phyloP scores from a whole-genome alignment of 257 asterid species.

The Nemophila menziesii region DNA sequence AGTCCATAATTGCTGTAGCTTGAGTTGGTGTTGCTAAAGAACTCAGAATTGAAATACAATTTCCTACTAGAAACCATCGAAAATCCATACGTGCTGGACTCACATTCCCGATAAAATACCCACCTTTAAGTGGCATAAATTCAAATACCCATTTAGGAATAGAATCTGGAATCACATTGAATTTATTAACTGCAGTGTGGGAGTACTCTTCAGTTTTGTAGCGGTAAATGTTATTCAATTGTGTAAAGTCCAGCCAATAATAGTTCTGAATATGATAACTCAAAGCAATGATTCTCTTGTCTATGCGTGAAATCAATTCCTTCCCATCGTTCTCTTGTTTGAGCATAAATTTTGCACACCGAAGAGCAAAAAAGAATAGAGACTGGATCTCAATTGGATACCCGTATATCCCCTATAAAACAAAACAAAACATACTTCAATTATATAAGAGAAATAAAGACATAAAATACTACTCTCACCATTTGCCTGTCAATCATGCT shows the following conservation, averaged over 20 bases:
- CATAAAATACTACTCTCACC: constrained; percentile 18
- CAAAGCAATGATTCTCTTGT: constrained; percentile 47
- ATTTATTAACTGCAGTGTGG: constrained; percentile 56
- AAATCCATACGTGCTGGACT: constrained; percentile 62
- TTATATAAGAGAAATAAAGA: neutral
- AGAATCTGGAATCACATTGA: constrained; percentile 51
- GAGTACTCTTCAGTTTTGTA: constrained; percentile 57
- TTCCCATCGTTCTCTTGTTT: constrained; percentile 41
- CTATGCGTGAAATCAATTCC: constrained; percentile 46
- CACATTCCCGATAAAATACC: constrained; percentile 46
- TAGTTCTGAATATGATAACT: constrained; percentile 43
- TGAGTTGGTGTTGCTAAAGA: constrained; percentile 43
- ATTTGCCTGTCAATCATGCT: constrained; percentile 61
- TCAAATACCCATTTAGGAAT: constrained; percentile 54
- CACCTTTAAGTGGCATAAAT: constrained; percentile 50
- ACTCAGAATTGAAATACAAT: constrained; percentile 48
- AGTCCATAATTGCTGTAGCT: constrained; percentile 47
- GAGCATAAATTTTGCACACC: constrained; percentile 50
- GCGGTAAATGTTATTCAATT: constrained; percentile 51
- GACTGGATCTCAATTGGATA: constrained; percentile 62
- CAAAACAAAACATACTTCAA: neutral
- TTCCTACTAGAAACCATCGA: constrained; percentile 49
- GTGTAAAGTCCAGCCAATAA: constrained; percentile 60
- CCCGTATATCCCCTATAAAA: constrained; percentile 42
- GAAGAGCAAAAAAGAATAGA: constrained; percentile 51